phyloP scores from a whole-genome alignment of 139 green algal genomes.

The Microglena sp. region DNA sequence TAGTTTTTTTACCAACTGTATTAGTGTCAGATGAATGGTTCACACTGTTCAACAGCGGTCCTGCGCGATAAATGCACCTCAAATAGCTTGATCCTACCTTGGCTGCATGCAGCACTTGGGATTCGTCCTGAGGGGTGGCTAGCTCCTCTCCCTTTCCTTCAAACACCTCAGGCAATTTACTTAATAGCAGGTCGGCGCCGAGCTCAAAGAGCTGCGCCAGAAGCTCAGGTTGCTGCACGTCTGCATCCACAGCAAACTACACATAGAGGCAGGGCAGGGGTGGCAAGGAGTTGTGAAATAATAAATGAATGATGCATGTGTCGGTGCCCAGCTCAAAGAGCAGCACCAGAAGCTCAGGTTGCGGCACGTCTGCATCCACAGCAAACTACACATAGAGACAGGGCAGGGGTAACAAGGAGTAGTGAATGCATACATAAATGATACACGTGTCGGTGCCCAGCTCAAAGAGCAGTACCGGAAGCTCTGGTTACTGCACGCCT shows the following conservation, averaged over 20 bases:
- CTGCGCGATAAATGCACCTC: no score
- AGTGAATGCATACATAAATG: no score
- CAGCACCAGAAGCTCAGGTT: constrained; percentile 67
- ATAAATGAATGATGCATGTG: no score
- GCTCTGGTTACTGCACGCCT: constrained; percentile 62
- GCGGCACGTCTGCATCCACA: constrained; percentile 50
- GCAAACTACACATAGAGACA: constrained; percentile 9
- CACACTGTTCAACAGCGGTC: no score
- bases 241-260: constrained; percentile 32
- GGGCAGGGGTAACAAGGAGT: not conserved
- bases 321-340: constrained; percentile 57
- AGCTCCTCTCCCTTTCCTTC: constrained; percentile 27
- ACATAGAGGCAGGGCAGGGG: not conserved
- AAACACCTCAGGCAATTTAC: constrained; percentile 52
- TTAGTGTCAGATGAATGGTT: no score
- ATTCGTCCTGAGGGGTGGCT: constrained; percentile 53
- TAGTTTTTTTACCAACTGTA: no score
- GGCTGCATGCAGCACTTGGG: constrained; percentile 55
- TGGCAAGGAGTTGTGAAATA: no score
- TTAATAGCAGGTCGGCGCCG: constrained; percentile 62
- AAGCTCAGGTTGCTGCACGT: constrained; percentile 70
- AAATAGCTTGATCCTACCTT: no score
- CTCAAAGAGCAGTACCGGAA: constrained; percentile 67
- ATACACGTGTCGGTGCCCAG: constrained; percentile 43
- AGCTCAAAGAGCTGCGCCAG: constrained; percentile 59